phyloP scores from a whole-genome alignment of 495 filamentous ascomycete species.

The Aspergillus olivimuriae region DNA sequence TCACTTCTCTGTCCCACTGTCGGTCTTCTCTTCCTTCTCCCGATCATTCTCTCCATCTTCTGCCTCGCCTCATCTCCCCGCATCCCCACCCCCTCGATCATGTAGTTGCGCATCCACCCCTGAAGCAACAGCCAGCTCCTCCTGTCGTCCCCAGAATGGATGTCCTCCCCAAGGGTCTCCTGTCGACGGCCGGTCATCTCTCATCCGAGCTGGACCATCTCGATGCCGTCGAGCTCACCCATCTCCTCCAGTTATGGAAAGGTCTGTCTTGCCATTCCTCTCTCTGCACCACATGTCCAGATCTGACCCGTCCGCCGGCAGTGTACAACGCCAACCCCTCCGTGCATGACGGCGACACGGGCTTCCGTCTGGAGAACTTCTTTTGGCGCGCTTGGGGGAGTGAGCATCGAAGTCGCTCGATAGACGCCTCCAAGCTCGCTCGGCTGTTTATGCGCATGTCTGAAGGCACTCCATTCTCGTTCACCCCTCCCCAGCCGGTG shows the following conservation, averaged over 20 bases:
- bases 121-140: background rate
- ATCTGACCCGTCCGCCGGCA: conserved; percentile 16
- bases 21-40: background rate
- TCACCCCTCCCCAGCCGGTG: background rate
- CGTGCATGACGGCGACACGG: conserved; percentile 32
- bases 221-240: conserved; percentile 27
- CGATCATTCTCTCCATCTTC: background rate
- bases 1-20: background rate
- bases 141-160: conserved; percentile 29
- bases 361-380: conserved; percentile 43
- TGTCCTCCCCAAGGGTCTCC: conserved; percentile 47
- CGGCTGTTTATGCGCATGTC: conserved; percentile 38
- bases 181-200: conserved; percentile 31
- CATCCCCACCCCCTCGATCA: background rate
- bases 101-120: conserved; percentile 5
- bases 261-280: conserved; percentile 26
- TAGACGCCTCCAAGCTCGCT: conserved; percentile 31
- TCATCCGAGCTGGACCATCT: conserved; percentile 22
- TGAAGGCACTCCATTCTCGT: conserved; percentile 11
- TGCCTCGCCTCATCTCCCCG: no score
- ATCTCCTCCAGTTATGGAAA: conserved; percentile 40
- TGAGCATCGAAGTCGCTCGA: conserved; percentile 15
- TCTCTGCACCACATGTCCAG: no score
- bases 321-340: conserved; percentile 37
- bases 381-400: conserved; percentile 50